Percentiles rank a stretch among this genome's conserved stretches.
Conservation (phyloP, 495 filamentous ascomycete genomes). For the Hamigera avellanea region DNA sequence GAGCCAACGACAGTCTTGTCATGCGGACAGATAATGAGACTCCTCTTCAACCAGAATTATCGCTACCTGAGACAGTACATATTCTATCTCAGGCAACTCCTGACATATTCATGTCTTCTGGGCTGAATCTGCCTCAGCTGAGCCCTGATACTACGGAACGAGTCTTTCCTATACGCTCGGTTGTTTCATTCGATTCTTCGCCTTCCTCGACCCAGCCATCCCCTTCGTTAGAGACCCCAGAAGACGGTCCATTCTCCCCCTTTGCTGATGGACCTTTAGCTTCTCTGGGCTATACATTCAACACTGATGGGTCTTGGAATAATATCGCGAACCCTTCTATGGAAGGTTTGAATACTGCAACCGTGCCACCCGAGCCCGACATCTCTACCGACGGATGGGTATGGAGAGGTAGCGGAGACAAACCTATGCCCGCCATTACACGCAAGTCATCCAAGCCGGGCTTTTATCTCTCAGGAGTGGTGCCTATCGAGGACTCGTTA, state of each 20-base stretch:
- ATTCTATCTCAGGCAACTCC: background rate
- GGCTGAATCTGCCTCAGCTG: conserved; percentile 3
- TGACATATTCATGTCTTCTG: conserved; percentile 1
- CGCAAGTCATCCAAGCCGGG: background rate
- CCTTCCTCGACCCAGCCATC: conserved; percentile 12
- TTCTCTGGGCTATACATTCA: background rate
- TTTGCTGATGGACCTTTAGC: conserved; percentile 12
- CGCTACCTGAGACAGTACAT: conserved; percentile 1
- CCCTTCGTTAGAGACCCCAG: background rate
- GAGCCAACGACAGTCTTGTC: background rate
- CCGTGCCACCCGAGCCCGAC: too few species aligned
- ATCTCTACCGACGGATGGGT: too few species aligned
- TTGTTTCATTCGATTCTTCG: conserved; percentile 58
- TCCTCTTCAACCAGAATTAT: background rate
- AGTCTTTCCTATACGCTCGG: conserved; percentile 76
- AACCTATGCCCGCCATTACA: background rate
- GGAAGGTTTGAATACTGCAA: too few species aligned
- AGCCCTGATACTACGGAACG: conserved; percentile 41
- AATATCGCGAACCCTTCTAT: too few species aligned
- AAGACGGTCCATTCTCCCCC: conserved; percentile 10
- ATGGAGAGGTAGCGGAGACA: too few species aligned
- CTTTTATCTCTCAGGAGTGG: background rate
- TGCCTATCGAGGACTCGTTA: background rate
- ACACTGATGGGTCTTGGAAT: too few species aligned
- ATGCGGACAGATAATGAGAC: background rate